Evolutionary conservation across 1,139 yeast species (phyloP).

Genomic region (Candida labiduridarum): DNA sequence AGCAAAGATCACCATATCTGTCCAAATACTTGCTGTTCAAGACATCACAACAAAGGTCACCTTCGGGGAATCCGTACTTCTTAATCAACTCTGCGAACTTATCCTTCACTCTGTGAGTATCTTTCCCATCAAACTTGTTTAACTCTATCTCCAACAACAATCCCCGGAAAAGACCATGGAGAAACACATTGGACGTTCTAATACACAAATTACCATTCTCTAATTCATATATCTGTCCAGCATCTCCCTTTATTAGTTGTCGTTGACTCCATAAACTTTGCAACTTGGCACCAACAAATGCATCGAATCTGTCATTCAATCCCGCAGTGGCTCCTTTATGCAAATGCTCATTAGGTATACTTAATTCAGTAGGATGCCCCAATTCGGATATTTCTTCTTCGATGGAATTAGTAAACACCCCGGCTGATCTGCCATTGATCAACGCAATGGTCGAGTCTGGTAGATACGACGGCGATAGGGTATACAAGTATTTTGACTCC

Average conservation of each 20-base stretch:
- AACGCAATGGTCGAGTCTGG: constrained; percentile 55
- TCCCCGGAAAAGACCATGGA: constrained; percentile 77
- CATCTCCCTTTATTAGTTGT: constrained; percentile 78
- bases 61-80: constrained; percentile 45
- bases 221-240: constrained; percentile 63
- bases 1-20: constrained; percentile 45
- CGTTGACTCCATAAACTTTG: constrained; percentile 73
- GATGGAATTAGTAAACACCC: constrained; percentile 44
- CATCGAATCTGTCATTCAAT: constrained; percentile 52
- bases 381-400: constrained; percentile 37
- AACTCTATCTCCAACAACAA: constrained; percentile 61
- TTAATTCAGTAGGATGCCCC: constrained; percentile 19
- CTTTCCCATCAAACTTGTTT: constrained; percentile 20
- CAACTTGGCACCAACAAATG: constrained; percentile 54
- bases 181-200: constrained; percentile 70
- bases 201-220: constrained; percentile 49
- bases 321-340: constrained; percentile 52
- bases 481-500: constrained; percentile 55
- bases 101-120: constrained; percentile 17
- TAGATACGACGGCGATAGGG: constrained; percentile 57
- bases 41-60: constrained; percentile 38
- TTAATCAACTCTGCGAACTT: constrained; percentile 31
- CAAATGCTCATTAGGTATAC: constrained; percentile 43
- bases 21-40: constrained; percentile 32
- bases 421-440: constrained; percentile 49